phyloP scores from a whole-genome alignment of 2,329 filamentous ascomycete species.

The Fusarium penzigii region DNA sequence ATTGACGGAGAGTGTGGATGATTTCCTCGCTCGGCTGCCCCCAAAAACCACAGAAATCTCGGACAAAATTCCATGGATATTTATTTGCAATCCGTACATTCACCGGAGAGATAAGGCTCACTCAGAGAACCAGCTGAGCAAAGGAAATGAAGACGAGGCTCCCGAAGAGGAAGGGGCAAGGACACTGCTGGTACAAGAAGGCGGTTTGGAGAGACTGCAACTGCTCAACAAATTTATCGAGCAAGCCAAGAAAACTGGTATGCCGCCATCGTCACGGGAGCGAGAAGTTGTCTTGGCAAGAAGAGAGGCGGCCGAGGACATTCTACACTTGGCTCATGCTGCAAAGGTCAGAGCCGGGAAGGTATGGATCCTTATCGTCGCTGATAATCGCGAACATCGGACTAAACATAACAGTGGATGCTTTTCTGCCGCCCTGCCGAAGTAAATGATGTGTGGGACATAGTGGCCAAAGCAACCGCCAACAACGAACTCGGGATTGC shows the following conservation, averaged over 20 bases:
- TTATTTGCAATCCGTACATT: slow-evolving; percentile 65
- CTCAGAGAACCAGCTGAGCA: slow-evolving; percentile 38
- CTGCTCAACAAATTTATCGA: slow-evolving; percentile 51
- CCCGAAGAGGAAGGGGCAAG: slow-evolving; percentile 49
- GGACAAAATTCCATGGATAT: slow-evolving; percentile 66
- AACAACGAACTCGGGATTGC: slow-evolving; percentile 69
- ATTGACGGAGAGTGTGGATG: slow-evolving; percentile 60
- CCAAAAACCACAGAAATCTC: slow-evolving; percentile 59
- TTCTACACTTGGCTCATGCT: slow-evolving; percentile 62
- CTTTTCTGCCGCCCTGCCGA: slow-evolving; percentile 59
- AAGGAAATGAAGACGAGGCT: slow-evolving; percentile 51
- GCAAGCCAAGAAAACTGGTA: slow-evolving; percentile 42
- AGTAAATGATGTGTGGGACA: slow-evolving; percentile 65
- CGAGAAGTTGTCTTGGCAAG: slow-evolving; percentile 52
- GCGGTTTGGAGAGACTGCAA: slow-evolving; percentile 52
- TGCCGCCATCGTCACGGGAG: slow-evolving; percentile 38
- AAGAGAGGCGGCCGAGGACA: slow-evolving; percentile 50
- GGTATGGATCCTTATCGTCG: slow-evolving; percentile 38
- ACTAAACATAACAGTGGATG: slow-evolving; percentile 65
- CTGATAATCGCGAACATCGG: neutral
- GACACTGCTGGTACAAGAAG: slow-evolving; percentile 49
- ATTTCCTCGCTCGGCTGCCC: slow-evolving; percentile 69
- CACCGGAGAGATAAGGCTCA: slow-evolving; percentile 35
- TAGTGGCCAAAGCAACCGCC: slow-evolving; percentile 66
- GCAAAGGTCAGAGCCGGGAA: slow-evolving; percentile 66